Conservation (phyloP, 2,329 filamentous ascomycete genomes). For the Fusarium solani-melongenae region DNA sequence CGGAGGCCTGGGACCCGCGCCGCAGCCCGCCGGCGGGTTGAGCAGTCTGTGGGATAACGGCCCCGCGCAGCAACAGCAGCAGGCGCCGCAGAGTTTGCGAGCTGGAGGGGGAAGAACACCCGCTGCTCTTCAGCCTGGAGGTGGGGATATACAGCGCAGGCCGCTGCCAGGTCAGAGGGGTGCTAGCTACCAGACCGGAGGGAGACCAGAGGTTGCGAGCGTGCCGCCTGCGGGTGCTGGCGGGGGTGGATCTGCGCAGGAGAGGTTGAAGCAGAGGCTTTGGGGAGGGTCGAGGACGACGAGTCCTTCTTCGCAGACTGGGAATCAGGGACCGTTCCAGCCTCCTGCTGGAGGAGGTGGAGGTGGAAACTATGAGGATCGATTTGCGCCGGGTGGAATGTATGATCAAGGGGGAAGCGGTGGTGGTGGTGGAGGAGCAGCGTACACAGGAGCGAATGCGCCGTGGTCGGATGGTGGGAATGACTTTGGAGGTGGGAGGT, state of each 20-base stretch:
- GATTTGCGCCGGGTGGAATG: conserved; percentile 58
- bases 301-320: conserved; percentile 59
- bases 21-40: conserved; percentile 51
- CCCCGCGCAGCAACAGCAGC: conserved; percentile 44
- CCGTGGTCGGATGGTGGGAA: conserved; percentile 59
- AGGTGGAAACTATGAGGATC: conserved; percentile 56
- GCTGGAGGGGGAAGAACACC: conserved; percentile 53
- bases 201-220: conserved; percentile 38
- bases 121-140: conserved; percentile 39
- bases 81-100: conserved; percentile 57
- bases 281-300: conserved; percentile 71
- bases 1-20: conserved; percentile 55
- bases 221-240: conserved; percentile 46
- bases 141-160: conserved; percentile 51
- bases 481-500: conserved; percentile 51
- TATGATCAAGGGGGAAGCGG: conserved; percentile 53
- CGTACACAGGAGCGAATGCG: conserved; percentile 59
- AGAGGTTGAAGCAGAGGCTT: conserved; percentile 82
- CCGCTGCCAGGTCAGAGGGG: conserved; percentile 53
- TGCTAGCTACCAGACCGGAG: conserved; percentile 74
- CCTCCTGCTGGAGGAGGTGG: conserved; percentile 51
- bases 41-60: conserved; percentile 70
- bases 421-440: conserved; percentile 47
- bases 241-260: conserved; percentile 73
- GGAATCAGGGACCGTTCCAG: conserved; percentile 58